Evolutionary conservation across 2,329 filamentous ascomycete species (phyloP), one percentile per base, ranked within the genome.

Genomic region (Aspergillus ustus): DNA sequence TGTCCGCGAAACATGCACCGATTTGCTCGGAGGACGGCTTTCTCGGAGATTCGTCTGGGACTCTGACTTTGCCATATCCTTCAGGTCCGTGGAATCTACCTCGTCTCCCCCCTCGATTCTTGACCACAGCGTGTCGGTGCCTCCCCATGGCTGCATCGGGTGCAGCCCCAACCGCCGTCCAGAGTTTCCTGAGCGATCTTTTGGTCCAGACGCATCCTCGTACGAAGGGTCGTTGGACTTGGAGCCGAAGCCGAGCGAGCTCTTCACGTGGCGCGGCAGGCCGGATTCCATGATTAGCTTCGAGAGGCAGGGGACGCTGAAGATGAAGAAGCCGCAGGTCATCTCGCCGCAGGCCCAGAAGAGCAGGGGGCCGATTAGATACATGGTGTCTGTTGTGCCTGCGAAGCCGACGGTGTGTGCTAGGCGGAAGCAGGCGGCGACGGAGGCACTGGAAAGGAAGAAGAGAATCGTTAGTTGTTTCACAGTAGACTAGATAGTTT

Each of bases 311-410:
- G 79, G 78, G 40, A 80, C 63, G 53, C 76, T 73, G 44, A 77
- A 61, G 52, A 81, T 76, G 63, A 82, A 77, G 68, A 82, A 82
- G 7, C 77, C 80, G 54, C 78, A 80, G 1, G 79, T 79, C 75
- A 80, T 81, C 62, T 82, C 80, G 4, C 75, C 80, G 29, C 68
- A 71, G 3, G 76, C 79, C 80, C 80, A 82, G 67, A 82, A 81
- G 15, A 78, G 60, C 1, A 82, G 66, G 1, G 77, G 74, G 0
- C 75, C 77, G 44, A 82, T 72, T 11, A 66, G 61, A 62, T 76
- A 82, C 50, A 78, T 77, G 2, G 34, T 57, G 45, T 70, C 68
- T 2, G 66, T 15, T 9, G 57, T 29, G 8, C 52, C 58, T 28
- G 60, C 64, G 48, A 63, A 63, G 1, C 44, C 46, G 52, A 70